Conservation (phyloP, 2,329 filamentous ascomycete genomes). For the Trichocomaceae sp. region DNA sequence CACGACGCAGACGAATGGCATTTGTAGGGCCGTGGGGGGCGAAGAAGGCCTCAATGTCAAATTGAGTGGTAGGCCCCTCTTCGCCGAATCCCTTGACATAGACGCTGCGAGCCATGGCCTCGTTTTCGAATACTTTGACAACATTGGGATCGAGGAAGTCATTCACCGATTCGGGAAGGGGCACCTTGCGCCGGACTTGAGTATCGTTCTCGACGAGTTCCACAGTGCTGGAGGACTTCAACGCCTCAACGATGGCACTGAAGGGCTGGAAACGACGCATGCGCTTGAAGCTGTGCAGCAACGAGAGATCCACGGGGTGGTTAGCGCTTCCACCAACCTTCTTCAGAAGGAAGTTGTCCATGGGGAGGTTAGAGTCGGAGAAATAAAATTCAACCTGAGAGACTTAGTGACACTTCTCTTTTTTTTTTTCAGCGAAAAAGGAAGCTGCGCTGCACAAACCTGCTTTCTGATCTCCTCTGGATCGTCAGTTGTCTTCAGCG, state of each 20-base stretch:
- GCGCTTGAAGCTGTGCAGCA: constrained; percentile 82
- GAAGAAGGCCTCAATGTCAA: constrained; percentile 92
- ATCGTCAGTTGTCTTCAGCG: constrained; percentile 65
- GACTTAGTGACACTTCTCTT: neutral
- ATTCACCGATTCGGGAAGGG: constrained; percentile 51
- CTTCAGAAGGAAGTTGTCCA: constrained; percentile 80
- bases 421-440: neutral
- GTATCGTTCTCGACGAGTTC: constrained; percentile 69
- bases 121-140: constrained; percentile 54
- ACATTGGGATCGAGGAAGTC: constrained; percentile 50
- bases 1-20: constrained; percentile 78
- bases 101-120: constrained; percentile 65
- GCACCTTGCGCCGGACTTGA: constrained; percentile 66
- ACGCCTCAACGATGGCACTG: constrained; percentile 71
- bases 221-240: constrained; percentile 69
- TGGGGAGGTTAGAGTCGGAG: constrained; percentile 79
- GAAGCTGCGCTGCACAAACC: constrained; percentile 41
- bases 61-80: constrained; percentile 76
- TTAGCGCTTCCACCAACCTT: constrained; percentile 71
- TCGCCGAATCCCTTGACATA: constrained; percentile 94
- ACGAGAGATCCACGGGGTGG: constrained; percentile 64
- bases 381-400: constrained; percentile 90
- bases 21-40: constrained; percentile 70
- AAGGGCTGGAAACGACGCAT: constrained; percentile 94
- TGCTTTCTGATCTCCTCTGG: constrained; percentile 76